These are phyloP conservation scores for Mollisia scopiformis DNA, from an alignment of 2,329 filamentous ascomycete species.

Conservation along the genomic window DNA sequence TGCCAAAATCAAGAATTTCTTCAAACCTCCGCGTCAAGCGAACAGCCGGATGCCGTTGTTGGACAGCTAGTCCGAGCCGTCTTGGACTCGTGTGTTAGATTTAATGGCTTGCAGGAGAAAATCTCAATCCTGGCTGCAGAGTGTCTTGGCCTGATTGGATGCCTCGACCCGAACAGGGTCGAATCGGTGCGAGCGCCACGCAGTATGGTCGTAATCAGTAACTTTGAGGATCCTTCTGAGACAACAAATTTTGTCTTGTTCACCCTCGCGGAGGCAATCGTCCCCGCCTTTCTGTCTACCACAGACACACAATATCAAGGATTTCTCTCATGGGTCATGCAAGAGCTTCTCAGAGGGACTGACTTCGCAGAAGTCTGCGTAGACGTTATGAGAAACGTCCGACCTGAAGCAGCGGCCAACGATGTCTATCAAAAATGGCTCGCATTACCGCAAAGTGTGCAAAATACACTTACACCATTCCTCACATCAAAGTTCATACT, in stretches of 20 bases:
- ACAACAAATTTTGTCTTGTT: conserved; percentile 85
- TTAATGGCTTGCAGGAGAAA: conserved; percentile 67
- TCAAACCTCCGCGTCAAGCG: conserved; percentile 77
- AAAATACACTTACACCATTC: conserved; percentile 86
- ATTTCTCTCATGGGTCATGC: conserved; percentile 92
- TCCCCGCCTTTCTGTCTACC: conserved; percentile 88
- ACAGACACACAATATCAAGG: conserved; percentile 88
- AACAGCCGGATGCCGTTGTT: conserved; percentile 80
- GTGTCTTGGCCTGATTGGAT: conserved; percentile 87
- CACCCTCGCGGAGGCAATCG: conserved; percentile 82
- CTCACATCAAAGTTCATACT: conserved; percentile 82
- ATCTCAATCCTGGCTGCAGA: conserved; percentile 77
- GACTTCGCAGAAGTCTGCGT: conserved; percentile 64
- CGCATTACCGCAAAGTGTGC: conserved; percentile 73
- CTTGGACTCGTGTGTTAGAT: conserved; percentile 83
- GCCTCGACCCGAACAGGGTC: conserved; percentile 86
- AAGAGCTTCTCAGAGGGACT: conserved; percentile 81
- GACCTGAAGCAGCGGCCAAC: conserved; percentile 45
- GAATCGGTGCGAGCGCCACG: conserved; percentile 78
- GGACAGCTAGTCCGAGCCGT: conserved; percentile 74
- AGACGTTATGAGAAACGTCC: conserved; percentile 34
- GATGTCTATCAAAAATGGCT: conserved; percentile 75
- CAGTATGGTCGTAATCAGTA: conserved; percentile 84
- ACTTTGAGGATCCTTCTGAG: conserved; percentile 79
- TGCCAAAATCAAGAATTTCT: conserved; percentile 74